These are phyloP conservation scores for Mixia osmundae DNA, from an alignment of 1,284 basidiomycete genomes.

Conservation along the genomic window DNA sequence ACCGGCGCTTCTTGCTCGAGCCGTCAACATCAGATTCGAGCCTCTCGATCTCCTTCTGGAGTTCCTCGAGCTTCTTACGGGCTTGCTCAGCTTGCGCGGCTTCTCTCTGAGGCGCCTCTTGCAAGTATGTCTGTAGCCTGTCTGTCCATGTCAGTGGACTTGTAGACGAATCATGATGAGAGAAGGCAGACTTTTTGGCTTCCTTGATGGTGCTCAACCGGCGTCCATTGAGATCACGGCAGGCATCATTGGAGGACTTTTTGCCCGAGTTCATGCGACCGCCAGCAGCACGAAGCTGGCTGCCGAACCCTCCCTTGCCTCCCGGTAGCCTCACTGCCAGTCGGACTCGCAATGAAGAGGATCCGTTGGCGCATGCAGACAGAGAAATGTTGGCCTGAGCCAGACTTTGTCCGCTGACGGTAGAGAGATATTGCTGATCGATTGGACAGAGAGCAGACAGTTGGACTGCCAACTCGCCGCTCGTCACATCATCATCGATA, in stretches of 20 bases:
- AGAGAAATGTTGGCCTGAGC: too few relatives aligned
- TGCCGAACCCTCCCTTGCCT: slow-evolving; percentile 94
- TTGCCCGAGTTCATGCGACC: slow-evolving; percentile 79
- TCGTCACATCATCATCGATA: too few relatives aligned
- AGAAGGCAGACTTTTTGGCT: too few relatives aligned
- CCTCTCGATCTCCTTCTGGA: slow-evolving; percentile 23
- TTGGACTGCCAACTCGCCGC: too few relatives aligned
- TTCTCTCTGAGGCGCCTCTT: slow-evolving; percentile 55
- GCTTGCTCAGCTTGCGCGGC: slow-evolving; percentile 33
- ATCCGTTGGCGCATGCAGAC: not conserved
- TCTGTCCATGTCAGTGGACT: too few relatives aligned
- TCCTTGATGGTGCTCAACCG: slow-evolving; percentile 84
- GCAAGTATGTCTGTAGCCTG: slow-evolving; percentile 73
- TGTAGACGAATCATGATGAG: too few relatives aligned
- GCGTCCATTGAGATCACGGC: slow-evolving; percentile 73
- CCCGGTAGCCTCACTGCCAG: slow-evolving; percentile 35
- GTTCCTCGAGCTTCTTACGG: slow-evolving; percentile 9
- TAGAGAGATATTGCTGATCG: too few relatives aligned
- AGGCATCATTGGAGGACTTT: slow-evolving; percentile 88
- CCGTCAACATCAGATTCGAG: slow-evolving; percentile 17
- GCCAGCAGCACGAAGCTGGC: slow-evolving; percentile 82
- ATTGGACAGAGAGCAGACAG: too few relatives aligned
- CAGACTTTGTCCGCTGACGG: too few relatives aligned
- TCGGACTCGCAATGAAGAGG: slow-evolving; percentile 13
- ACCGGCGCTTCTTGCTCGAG: slow-evolving; percentile 39